Percentiles rank a stretch among this genome's conserved stretches.
These are phyloP conservation scores for Gossypium stocksii DNA, from an alignment of 345 rosid species.

Conservation along the genomic window DNA sequence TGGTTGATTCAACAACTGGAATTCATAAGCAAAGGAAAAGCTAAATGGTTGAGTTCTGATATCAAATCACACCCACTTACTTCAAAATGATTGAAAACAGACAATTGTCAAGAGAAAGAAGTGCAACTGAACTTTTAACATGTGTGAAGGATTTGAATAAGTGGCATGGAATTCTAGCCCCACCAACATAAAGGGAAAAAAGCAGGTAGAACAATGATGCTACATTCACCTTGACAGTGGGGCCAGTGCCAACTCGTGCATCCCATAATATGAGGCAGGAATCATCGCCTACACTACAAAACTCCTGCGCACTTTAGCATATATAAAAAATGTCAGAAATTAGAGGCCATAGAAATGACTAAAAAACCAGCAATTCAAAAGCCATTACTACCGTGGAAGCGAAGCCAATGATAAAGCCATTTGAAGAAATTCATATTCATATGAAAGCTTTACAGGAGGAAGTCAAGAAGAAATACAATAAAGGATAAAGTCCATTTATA, in stretches of 20 bases:
- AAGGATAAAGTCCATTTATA: neutral
- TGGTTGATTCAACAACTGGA: neutral
- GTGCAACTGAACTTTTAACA: neutral
- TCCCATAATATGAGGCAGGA: conserved; percentile 99
- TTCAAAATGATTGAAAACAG: neutral
- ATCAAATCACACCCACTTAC: neutral
- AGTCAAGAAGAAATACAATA: neutral
- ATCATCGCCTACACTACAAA: conserved; percentile 98
- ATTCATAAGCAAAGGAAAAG: neutral
- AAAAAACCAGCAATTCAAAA: neutral
- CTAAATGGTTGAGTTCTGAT: neutral
- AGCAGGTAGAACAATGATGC: neutral
- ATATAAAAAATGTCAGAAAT: conserved; percentile 25
- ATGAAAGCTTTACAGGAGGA: neutral
- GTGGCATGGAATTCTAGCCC: neutral
- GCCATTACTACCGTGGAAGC: neutral
- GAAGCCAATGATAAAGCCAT: neutral
- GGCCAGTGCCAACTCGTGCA: conserved; percentile 83
- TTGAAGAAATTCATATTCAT: neutral
- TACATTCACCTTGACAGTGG: conserved; percentile 58
- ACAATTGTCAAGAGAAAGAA: neutral
- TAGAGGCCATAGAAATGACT: conserved; percentile 2
- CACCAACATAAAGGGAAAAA: neutral
- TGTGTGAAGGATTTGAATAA: neutral
- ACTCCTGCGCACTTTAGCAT: conserved; percentile 78